Percentiles rank a stretch among this genome's conserved stretches.
Conservation (phyloP, 2,329 filamentous ascomycete species). For the Penicillium paneum region DNA sequence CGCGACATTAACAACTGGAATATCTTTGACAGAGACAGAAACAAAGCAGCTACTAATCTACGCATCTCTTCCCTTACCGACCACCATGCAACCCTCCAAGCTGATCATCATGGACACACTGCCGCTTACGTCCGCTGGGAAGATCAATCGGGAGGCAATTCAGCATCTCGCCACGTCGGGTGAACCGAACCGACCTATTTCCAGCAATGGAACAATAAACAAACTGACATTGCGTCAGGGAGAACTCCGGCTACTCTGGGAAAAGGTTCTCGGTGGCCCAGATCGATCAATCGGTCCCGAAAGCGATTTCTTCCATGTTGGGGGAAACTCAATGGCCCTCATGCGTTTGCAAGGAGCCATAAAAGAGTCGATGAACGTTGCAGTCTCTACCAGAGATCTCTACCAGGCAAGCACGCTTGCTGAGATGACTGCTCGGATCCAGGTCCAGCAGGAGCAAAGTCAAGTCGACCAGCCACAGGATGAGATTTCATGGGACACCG, state of each 20-base stretch:
- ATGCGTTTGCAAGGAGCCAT: too few species aligned
- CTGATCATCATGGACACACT: conserved; percentile 22
- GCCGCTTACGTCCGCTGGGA: conserved; percentile 26
- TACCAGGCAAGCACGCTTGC: too few species aligned
- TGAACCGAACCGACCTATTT: too few species aligned
- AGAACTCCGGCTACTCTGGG: conserved; percentile 1
- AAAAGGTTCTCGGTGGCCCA: conserved; percentile 18
- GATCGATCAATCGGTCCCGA: conserved; percentile 21
- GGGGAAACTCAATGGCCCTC: conserved; percentile 38
- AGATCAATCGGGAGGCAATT: conserved; percentile 26
- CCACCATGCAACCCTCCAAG: conserved; percentile 35
- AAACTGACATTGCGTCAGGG: background rate
- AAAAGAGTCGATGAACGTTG: too few species aligned
- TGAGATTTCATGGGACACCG: too few species aligned
- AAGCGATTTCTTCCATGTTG: conserved; percentile 34
- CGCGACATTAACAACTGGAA: too few species aligned
- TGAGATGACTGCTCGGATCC: too few species aligned
- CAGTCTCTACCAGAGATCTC: too few species aligned
- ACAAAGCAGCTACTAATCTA: conserved; percentile 5
- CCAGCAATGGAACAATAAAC: background rate
- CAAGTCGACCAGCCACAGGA: too few species aligned
- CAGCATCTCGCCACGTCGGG: conserved; percentile 17
- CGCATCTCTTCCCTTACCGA: conserved; percentile 30
- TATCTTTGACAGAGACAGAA: too few species aligned
- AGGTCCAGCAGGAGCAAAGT: too few species aligned